phyloP scores from a whole-genome alignment of 345 rosid genomes.

The Geranium brycei region DNA sequence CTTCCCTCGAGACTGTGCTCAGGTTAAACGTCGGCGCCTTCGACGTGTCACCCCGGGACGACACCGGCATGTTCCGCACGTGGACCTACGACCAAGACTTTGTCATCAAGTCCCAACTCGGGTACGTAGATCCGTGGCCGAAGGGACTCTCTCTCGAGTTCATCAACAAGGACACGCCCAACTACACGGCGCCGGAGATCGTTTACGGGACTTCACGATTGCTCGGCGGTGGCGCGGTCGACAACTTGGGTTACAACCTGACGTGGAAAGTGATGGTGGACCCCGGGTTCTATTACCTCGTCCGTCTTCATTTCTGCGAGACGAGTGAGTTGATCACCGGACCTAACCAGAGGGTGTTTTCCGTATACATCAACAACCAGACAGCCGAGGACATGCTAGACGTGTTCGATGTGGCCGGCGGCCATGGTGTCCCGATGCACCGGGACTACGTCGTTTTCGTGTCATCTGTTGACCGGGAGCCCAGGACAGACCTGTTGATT shows the following conservation, averaged over 20 bases:
- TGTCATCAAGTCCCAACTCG: no score
- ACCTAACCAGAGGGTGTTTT: slow-evolving; percentile 7
- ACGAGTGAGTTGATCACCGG: background rate
- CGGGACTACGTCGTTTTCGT: slow-evolving; percentile 12
- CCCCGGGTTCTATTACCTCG: slow-evolving; percentile 18
- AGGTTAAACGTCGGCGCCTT: slow-evolving; percentile 19
- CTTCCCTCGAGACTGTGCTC: slow-evolving; percentile 13
- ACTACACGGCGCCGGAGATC: slow-evolving; percentile 10
- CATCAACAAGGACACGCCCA: slow-evolving; percentile 3
- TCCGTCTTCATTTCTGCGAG: slow-evolving; percentile 9
- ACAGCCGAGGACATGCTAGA: slow-evolving; percentile 4
- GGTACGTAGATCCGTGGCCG: no score
- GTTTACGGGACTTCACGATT: slow-evolving; percentile 15
- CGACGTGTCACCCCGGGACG: slow-evolving; percentile 7
- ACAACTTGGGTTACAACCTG: slow-evolving; percentile 7
- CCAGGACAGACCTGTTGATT: slow-evolving; percentile 1
- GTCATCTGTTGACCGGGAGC: background rate
- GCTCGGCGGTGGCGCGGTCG: background rate
- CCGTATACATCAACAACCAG: slow-evolving; percentile 10
- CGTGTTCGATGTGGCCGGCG: background rate
- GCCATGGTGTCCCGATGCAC: slow-evolving; percentile 11
- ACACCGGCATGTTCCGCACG: slow-evolving; percentile 16
- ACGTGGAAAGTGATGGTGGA: slow-evolving; percentile 17
- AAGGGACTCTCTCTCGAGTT: no score
- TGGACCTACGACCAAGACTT: no score